Base-by-base conservation (phyloP, 2,329 filamentous ascomycete genomes). In the Scopulariopsis brevicaulis region DNA sequence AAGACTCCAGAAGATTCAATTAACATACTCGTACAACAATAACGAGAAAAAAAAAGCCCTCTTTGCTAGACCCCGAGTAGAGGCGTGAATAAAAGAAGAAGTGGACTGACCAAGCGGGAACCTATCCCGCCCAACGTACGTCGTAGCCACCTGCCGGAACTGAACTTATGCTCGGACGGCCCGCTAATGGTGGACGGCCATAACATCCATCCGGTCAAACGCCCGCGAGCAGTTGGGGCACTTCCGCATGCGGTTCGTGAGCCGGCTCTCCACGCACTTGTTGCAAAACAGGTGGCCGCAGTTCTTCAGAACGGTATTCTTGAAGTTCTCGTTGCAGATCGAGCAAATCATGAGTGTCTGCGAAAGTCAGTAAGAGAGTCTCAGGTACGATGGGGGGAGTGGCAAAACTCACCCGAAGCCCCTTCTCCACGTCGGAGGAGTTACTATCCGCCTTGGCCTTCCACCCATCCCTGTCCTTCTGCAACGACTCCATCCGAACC, bases 221-320 rank as follows among this genome's bases (percentile, higher is more conserved):
- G 90, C 85, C 72, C 88, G 89, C 66, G 88, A 90, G 77, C 95
- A 99, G 65, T 90, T 93, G 2, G 94, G 94, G 67, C 94, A 99
- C 71, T 97, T 97, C 64, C 94, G 83, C 74, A 93, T 92, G 40
- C 94, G 88, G 67, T 94, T 96, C 53, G 84, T 84, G 61, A 96
- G 85, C 59, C 94, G 86, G 66, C 95, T 88, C 63, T 96, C 90
- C 25, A 97, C 88, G 69, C 94, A 99, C 54, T 85, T 81, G 67
- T 86, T 86, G 79, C 94, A 99, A 71, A 97, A 96, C 54, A 96
- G 83, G 71, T 99, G 94, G 1, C 94, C 94, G 70, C 94, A 99
- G 1, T 89, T 91, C 74, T 94, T 95, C 70, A 99, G 81, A 11
- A 87, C 87, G 0, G 92, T 96, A 68, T 97, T 90, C 73, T 97